Evolutionary conservation across 306 rosid genomes (phyloP).

Genomic region (barrel medic (Medicago truncatula)): MtrunA17r5.0-ANR NC_053045.1:5891501-5892000

Average conservation of each 20-base stretch:
- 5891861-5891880: no score
- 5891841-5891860: no score
- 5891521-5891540: neutral
- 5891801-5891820: no score
- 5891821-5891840: no score
- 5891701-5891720: conserved; percentile 48
- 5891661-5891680: conserved; percentile 41
- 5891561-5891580: conserved; percentile 12
- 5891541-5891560: conserved; percentile 21
- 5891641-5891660: conserved; percentile 41
- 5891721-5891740: conserved; percentile 39
- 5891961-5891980: no score
- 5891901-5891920: no score
- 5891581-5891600: conserved; percentile 10
- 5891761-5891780: neutral
- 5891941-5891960: no score
- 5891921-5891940: no score
- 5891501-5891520: neutral
- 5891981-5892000: no score
- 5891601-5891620: conserved; percentile 5
- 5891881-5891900: no score
- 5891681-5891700: conserved; percentile 25
- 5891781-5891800: no score
- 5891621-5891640: conserved; percentile 42
- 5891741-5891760: conserved; percentile 44